Evolutionary conservation across 2,329 filamentous ascomycete genomes (phyloP).

Genomic region (Fusarium pseudonygamai): DNA sequence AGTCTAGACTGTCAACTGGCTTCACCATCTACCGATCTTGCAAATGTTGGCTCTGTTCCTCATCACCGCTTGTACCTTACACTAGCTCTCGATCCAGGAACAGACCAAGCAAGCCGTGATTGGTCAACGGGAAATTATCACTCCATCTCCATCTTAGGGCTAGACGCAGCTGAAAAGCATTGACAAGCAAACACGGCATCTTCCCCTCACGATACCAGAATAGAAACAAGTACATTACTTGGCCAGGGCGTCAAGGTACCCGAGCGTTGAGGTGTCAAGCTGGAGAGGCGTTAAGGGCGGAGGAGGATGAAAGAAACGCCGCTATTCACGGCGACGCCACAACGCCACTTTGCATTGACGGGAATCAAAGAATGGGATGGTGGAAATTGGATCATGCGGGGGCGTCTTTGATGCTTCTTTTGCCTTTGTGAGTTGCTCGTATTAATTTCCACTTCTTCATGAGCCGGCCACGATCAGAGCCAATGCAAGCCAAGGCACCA

Average conservation of each 20-base stretch:
- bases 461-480: too few relatives aligned
- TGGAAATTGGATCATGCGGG: neutral
- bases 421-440: rapidly evolving
- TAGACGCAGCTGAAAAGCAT: neutral
- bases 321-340: neutral
- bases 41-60: rapidly evolving
- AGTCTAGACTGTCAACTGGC: rapidly evolving
- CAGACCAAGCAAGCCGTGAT: rapidly evolving
- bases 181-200: neutral
- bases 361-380: rapidly evolving
- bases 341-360: neutral
- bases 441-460: neutral
- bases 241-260: neutral
- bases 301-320: neutral
- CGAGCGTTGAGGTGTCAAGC: too few relatives aligned
- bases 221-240: too few relatives aligned
- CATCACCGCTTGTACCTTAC: rapidly evolving
- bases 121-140: neutral
- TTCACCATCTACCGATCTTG: neutral
- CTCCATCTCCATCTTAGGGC: neutral
- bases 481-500: too few relatives aligned
- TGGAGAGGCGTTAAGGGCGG: neutral
- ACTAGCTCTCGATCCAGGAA: too few relatives aligned
- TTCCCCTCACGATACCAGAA: too few relatives aligned
- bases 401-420: neutral